phyloP scores from a whole-genome alignment of 805 yeast genomes.

The Pichia paraexigua region DNA sequence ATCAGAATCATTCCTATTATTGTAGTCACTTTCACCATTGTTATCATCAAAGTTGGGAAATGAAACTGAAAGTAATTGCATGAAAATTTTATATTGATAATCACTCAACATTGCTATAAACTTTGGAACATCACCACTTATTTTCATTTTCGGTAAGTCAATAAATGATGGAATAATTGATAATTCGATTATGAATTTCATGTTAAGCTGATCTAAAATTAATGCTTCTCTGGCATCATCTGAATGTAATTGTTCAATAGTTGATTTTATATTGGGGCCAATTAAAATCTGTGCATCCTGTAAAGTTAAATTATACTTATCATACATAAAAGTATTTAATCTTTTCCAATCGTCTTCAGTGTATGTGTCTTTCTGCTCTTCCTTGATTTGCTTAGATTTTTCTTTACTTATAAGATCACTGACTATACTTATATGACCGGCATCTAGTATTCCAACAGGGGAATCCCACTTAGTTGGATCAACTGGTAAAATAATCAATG shows the following conservation, averaged over 20 bases:
- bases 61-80: constrained; percentile 65
- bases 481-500: constrained; percentile 78
- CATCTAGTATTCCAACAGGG: constrained; percentile 87
- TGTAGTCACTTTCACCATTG: not conserved
- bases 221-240: constrained; percentile 41
- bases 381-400: constrained; percentile 59
- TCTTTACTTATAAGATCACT: constrained; percentile 74
- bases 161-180: constrained; percentile 80
- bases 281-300: constrained; percentile 84
- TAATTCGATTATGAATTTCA: constrained; percentile 67
- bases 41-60: constrained; percentile 41
- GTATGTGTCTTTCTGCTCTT: constrained; percentile 47
- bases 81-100: constrained; percentile 79
- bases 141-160: constrained; percentile 60
- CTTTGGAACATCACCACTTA: constrained; percentile 71
- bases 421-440: constrained; percentile 82
- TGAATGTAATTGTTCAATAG: constrained; percentile 63
- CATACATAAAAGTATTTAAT: constrained; percentile 78
- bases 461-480: constrained; percentile 73
- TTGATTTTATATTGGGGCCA: constrained; percentile 72
- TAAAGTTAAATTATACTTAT: constrained; percentile 66
- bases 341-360: constrained; percentile 65
- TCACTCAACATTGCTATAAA: constrained; percentile 72
- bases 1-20: not conserved
- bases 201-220: constrained; percentile 66